Evolutionary conservation across 148 eudicot genomes (phyloP), one percentile per base, ranked within the genome.

Genomic region (Camellia sinensis): DNA sequence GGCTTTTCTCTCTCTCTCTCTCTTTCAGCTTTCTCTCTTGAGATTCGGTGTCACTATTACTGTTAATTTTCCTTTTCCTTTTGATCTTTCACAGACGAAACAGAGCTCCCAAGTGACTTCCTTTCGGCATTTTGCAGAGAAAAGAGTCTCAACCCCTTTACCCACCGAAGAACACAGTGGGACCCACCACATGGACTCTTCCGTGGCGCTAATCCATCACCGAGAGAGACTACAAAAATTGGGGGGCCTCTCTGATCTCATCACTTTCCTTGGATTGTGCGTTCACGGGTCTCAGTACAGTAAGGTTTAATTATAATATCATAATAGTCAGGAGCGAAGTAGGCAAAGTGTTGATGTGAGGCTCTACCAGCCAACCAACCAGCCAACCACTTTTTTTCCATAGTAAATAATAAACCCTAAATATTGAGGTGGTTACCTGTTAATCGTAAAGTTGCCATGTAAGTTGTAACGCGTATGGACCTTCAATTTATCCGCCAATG

Each of bases 301-400:
- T 37, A 12, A 18, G 12, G 19, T 45, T 29, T 6, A 17, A 4
- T 46, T 11, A 3, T n/a, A 29, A 29, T 29, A 29, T 29, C 1
- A 29, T 29, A 29, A 29, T 29, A 29, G 37, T 29, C 37, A 29
- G 37, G 37, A 29, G 37, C 37, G 37, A 37, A 37, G 59, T 22
- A 3, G 54, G 71, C 46, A 22, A 22, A 17, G 22, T 0, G 66
- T 19, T 79, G 75, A 70, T 70, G 43, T 5, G 50, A 78, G 59
- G 81, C 56, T 22, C 22, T 70, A 19, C 74, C 75, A 79, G 67
- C 76, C 65, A 70, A 79, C 75, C 53, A 15, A 7, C 15, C 52
- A 19, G 18, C 44, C 53, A 18, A 69, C 7, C 43, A 18, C 14
- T 62, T 19, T 19, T 18, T 73, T 73, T 73, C 41, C 76, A 6